Evolutionary conservation across 352 stramenopile species (phyloP).

Genomic region (Globisporangium mamillatum): DNA sequence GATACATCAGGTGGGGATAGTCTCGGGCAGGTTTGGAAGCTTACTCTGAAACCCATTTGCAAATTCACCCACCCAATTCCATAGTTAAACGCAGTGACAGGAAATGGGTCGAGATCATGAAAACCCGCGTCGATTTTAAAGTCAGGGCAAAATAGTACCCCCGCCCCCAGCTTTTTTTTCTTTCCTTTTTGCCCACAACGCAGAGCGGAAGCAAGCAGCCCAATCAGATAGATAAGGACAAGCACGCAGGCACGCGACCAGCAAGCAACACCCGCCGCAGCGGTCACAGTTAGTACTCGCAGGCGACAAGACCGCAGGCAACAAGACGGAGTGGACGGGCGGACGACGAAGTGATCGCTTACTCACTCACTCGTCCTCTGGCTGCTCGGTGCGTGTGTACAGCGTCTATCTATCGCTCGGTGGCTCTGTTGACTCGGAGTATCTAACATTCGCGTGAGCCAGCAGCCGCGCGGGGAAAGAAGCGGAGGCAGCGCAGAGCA

Average conservation of each 20-base stretch:
- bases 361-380: neutral
- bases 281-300: neutral
- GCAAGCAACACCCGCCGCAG: neutral
- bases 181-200: constrained; percentile 3
- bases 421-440: neutral
- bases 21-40: neutral
- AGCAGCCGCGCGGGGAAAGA: neutral
- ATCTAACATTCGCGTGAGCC: neutral
- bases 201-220: neutral
- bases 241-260: neutral
- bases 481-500: neutral
- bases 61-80: neutral
- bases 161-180: neutral
- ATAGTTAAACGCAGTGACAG: neutral
- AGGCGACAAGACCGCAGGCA: neutral
- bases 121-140: neutral
- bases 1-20: neutral
- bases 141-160: neutral
- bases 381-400: neutral
- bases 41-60: neutral
- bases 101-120: neutral
- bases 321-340: neutral
- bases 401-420: neutral
- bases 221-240: neutral
- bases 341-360: neutral